Conservation (phyloP, 306 rosid genomes). For the Chamaecrista fasciculata region DNA sequence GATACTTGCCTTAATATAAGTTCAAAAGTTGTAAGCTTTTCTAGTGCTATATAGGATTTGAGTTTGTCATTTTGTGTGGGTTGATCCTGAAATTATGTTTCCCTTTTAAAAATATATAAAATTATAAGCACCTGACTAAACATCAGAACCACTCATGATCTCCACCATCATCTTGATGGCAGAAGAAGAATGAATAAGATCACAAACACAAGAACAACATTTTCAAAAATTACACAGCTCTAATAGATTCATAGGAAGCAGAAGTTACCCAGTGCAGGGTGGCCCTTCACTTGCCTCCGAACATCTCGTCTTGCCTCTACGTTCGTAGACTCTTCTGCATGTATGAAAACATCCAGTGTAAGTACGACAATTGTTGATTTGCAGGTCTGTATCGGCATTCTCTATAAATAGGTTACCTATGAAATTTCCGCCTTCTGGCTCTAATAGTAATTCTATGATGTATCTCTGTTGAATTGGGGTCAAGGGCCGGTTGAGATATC, state of each 20-base stretch:
- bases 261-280: conserved; percentile 86
- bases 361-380: conserved; percentile 12
- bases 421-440: conserved; percentile 70
- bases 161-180: not conserved
- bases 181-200: conserved; percentile 17
- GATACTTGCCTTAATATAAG: not conserved
- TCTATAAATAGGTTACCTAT: conserved; percentile 50
- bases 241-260: conserved; percentile 10
- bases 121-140: not conserved
- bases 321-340: conserved; percentile 85
- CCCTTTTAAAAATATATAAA: too few species aligned
- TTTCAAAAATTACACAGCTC: conserved; percentile 14
- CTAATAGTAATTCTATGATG: conserved; percentile 89
- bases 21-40: not conserved
- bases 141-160: conserved; percentile 7
- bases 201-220: conserved; percentile 6
- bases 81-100: not conserved
- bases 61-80: not conserved
- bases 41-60: not conserved
- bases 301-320: conserved; percentile 72
- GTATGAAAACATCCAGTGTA: conserved; percentile 17
- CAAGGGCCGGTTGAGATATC: conserved; percentile 96
- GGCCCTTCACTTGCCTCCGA: conserved; percentile 78
- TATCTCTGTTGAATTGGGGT: conserved; percentile 82
- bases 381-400: not conserved